Percentiles rank a stretch among this genome's conserved stretches.
phyloP scores from a whole-genome alignment of 441 rosid genomes.

The Pelargonium fulgidum region DNA sequence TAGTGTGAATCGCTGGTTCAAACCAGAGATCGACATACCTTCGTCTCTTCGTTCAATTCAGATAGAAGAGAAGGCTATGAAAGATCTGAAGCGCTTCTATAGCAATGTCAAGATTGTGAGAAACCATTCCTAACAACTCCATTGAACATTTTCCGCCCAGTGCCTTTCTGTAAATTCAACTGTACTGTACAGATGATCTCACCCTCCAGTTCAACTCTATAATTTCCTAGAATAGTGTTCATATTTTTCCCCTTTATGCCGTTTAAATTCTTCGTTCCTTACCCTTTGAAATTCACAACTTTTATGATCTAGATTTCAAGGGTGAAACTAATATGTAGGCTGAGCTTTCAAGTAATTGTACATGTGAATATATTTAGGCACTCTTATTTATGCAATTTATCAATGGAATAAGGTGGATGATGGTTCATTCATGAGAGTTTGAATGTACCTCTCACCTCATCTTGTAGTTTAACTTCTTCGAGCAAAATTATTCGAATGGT shows the following conservation, averaged over 20 bases:
- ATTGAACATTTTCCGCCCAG: neutral
- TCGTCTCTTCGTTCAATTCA: slow-evolving; percentile 90
- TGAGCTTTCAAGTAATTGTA: too few species aligned
- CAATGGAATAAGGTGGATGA: too few species aligned
- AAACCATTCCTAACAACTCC: slow-evolving; percentile 38
- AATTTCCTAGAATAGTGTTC: neutral
- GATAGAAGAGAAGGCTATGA: slow-evolving; percentile 94
- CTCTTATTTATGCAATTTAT: too few species aligned
- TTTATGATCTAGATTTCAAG: too few species aligned
- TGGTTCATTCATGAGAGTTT: too few species aligned
- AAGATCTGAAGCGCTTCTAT: slow-evolving; percentile 86
- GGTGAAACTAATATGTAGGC: too few species aligned
- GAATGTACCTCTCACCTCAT: too few species aligned
- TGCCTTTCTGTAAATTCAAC: neutral
- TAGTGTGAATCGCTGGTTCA: slow-evolving; percentile 88
- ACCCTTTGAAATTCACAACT: too few species aligned
- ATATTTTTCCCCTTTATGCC: neutral
- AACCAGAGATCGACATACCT: slow-evolving; percentile 63
- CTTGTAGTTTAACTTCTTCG: too few species aligned
- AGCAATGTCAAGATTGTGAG: slow-evolving; percentile 79
- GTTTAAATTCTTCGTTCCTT: too few species aligned
- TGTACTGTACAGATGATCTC: slow-evolving; percentile 3
- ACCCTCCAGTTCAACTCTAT: neutral
- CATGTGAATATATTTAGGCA: too few species aligned
- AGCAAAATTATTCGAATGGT: too few species aligned